These are phyloP conservation scores for Diaporthe sp. DNA, from an alignment of 2,329 filamentous ascomycete species.

Conservation along the genomic window DNA sequence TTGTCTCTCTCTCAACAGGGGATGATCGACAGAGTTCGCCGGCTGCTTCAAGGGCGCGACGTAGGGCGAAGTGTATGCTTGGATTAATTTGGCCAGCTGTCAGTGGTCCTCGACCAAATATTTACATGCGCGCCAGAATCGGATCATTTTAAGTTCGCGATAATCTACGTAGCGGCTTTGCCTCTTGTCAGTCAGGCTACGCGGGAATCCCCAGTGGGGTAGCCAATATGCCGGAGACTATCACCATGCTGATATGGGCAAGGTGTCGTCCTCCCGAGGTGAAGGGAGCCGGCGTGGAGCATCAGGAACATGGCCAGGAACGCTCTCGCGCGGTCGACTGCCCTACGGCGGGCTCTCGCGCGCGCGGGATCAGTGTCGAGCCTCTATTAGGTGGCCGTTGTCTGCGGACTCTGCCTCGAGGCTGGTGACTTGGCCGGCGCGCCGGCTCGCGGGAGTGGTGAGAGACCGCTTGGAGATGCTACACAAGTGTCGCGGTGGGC, in stretches of 20 bases:
- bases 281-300: neutral
- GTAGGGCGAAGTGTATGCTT: neutral
- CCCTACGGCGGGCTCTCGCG: neutral
- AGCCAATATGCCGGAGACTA: neutral
- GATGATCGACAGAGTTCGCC: conserved; percentile 12
- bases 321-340: neutral
- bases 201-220: neutral
- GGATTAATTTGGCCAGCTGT: conserved; percentile 4
- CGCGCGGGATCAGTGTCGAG: neutral
- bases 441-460: neutral
- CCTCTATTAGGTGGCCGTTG: neutral
- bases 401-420: neutral
- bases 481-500: neutral
- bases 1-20: neutral
- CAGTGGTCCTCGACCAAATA: neutral
- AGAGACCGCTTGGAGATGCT: neutral
- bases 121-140: conserved; percentile 5
- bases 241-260: conserved; percentile 16
- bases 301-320: conserved; percentile 3
- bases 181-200: neutral
- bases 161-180: conserved; percentile 19
- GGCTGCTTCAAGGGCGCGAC: conserved; percentile 16
- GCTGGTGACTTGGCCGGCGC: neutral
- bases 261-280: neutral
- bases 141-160: conserved; percentile 22